Evolutionary conservation across 148 eudicot species (phyloP).

Genomic region (Rhododendron williamsianum): DNA sequence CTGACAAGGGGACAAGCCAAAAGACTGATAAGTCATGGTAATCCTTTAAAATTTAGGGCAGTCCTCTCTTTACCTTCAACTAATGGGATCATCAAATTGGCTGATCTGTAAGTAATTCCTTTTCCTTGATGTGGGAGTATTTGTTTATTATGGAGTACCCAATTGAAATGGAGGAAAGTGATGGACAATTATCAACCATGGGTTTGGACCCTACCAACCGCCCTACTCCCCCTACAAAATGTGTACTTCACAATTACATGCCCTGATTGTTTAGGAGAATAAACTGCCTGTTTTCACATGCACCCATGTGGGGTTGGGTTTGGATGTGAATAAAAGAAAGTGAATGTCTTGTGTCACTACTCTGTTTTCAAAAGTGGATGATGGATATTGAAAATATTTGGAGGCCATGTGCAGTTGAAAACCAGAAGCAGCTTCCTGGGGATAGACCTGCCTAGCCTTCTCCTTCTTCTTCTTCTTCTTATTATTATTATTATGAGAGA

Average conservation of each 20-base stretch:
- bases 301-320: conserved; percentile 23
- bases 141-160: neutral
- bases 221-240: neutral
- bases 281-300: conserved; percentile 29
- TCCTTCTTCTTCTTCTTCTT: neutral
- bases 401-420: conserved; percentile 28
- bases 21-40: neutral
- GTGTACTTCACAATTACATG: neutral
- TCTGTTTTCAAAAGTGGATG: conserved; percentile 9
- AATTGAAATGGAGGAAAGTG: neutral
- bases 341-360: conserved; percentile 9
- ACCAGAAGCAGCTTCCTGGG: conserved; percentile 17
- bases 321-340: neutral
- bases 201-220: neutral
- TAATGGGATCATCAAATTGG: neutral
- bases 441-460: neutral
- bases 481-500: conserved; percentile 7
- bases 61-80: neutral
- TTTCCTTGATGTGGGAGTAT: neutral
- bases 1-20: neutral
- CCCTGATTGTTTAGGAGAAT: conserved; percentile 5
- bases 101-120: neutral
- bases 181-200: neutral
- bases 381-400: conserved; percentile 10
- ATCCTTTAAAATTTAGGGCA: neutral